phyloP scores from a whole-genome alignment of 1,284 basidiomycete species.

The Sanguinoderma infundibulare region DNA sequence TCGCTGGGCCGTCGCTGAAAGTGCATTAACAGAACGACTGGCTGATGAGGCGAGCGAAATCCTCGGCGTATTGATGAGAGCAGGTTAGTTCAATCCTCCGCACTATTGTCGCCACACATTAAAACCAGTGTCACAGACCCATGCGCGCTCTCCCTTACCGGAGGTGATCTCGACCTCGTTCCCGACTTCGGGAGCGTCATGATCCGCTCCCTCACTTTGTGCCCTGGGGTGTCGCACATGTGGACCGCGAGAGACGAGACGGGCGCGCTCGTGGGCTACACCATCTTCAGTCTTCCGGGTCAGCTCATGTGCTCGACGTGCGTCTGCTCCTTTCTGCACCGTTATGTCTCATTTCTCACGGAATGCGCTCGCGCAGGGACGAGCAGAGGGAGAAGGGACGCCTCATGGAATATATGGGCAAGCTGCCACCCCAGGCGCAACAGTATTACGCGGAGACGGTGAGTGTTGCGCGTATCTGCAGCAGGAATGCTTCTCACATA shows the following conservation, averaged over 20 bases:
- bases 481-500: no score
- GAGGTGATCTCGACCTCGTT: slow-evolving; percentile 15
- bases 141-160: slow-evolving; percentile 21
- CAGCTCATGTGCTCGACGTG: slow-evolving; percentile 19
- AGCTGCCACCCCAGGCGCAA: slow-evolving; percentile 20
- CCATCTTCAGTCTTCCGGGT: slow-evolving; percentile 17
- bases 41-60: slow-evolving; percentile 16
- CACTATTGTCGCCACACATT: neutral
- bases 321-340: neutral
- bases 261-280: slow-evolving; percentile 19
- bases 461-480: neutral
- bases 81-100: slow-evolving; percentile 3
- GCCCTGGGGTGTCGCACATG: slow-evolving; percentile 12
- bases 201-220: slow-evolving; percentile 20
- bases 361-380: slow-evolving; percentile 4
- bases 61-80: slow-evolving; percentile 18
- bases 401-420: slow-evolving; percentile 12
- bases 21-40: slow-evolving; percentile 4
- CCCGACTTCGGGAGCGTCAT: slow-evolving; percentile 13
- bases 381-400: slow-evolving; percentile 20
- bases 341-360: neutral
- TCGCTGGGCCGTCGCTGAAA: no score
- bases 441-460: slow-evolving; percentile 14
- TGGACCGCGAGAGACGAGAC: slow-evolving; percentile 21
- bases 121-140: slow-evolving; percentile 9